phyloP scores from a whole-genome alignment of 2,329 filamentous ascomycete species.

The Trichoderma semiorbis region DNA sequence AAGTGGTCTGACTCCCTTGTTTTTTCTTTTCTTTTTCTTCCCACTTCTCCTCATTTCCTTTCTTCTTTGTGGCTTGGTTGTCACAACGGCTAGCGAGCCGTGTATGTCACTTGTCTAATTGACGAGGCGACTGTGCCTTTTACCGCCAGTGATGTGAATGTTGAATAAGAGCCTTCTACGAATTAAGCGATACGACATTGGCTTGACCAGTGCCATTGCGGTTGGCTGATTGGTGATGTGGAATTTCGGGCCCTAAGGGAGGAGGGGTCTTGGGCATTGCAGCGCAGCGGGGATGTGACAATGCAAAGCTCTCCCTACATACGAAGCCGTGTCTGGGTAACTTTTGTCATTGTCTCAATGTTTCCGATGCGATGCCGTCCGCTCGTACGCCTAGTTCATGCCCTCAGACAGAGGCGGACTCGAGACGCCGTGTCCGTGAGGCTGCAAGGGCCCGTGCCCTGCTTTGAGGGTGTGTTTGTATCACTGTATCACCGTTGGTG shows the following conservation, averaged over 20 bases:
- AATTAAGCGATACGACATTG: neutral
- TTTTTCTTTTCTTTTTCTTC: neutral
- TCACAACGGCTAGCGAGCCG: neutral
- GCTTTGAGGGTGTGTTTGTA: neutral
- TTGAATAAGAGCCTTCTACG: neutral
- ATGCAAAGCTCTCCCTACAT: neutral
- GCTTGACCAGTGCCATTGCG: neutral
- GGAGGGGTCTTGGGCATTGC: slow-evolving; percentile 5
- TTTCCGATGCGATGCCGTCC: neutral
- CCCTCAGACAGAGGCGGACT: neutral
- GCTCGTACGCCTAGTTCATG: neutral
- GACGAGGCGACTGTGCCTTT: neutral
- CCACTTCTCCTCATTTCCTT: neutral
- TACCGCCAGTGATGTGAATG: neutral
- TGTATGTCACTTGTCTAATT: neutral
- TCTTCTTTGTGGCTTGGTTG: neutral
- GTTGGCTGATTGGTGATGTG: neutral
- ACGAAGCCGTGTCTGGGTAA: neutral
- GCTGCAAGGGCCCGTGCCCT: slow-evolving; percentile 15
- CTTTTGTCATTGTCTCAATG: neutral
- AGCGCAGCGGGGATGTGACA: neutral
- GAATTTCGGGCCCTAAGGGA: neutral
- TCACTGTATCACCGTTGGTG: neutral
- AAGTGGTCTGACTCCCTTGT: neutral
- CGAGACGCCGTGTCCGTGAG: neutral